Evolutionary conservation across 164 flowering plant species (phyloP).

Genomic region (Kalanchoe fedtschenkoi): DNA sequence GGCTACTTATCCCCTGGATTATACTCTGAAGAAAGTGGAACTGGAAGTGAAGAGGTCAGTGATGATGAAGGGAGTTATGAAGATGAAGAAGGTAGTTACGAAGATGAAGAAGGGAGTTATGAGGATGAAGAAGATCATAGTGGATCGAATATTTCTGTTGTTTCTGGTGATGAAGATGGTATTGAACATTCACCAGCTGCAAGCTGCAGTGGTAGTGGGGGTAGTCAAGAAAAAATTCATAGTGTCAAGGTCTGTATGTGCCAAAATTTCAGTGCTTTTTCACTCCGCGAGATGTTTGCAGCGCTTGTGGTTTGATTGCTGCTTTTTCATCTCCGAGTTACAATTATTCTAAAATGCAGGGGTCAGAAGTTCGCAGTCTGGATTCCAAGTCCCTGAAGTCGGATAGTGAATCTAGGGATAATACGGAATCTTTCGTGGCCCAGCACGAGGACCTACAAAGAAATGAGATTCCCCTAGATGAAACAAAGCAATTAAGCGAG

Average conservation of each 20-base stretch:
- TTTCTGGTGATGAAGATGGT: conserved; percentile 38
- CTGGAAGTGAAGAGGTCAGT: conserved; percentile 60
- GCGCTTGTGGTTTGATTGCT: not conserved
- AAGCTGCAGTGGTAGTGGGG: conserved; percentile 36
- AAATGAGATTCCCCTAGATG: not conserved
- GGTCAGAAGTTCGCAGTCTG: conserved; percentile 21
- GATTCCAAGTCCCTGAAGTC: conserved; percentile 25
- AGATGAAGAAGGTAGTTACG: no score
- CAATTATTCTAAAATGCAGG: conserved; percentile 41
- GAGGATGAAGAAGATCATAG: conserved; percentile 14
- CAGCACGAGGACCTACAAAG: conserved; percentile 14
- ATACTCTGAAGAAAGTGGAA: conserved; percentile 64
- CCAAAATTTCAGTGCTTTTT: not conserved
- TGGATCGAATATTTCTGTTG: conserved; percentile 7
- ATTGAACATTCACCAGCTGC: conserved; percentile 33
- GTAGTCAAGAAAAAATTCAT: conserved; percentile 20
- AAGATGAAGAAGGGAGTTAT: no score
- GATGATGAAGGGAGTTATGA: conserved; percentile 59
- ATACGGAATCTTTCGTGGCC: conserved; percentile 14
- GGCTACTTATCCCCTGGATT: conserved; percentile 43
- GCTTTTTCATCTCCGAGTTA: not conserved
- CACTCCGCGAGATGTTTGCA: not conserved
- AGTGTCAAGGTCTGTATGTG: conserved; percentile 34
- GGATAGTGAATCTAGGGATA: conserved; percentile 16
- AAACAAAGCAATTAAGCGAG: conserved; percentile 8